Percentiles rank a stretch among this genome's conserved stretches.
phyloP scores from a whole-genome alignment of 2,329 filamentous ascomycete species.

The Verticillium dahliae region DNA sequence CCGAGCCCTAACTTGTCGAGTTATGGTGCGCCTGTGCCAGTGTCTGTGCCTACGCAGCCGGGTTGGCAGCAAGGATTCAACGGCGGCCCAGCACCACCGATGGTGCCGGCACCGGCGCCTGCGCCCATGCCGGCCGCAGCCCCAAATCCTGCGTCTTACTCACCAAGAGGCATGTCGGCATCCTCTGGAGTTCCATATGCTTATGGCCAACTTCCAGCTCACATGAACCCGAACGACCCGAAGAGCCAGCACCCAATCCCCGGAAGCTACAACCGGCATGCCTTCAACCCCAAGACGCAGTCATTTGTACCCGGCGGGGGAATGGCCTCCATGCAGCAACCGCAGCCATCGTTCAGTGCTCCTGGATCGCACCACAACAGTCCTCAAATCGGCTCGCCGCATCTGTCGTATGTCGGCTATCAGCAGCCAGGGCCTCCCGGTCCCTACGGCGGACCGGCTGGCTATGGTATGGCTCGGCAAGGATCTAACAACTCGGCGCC shows the following conservation, averaged over 20 bases:
- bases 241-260: slow-evolving; percentile 77
- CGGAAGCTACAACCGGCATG: slow-evolving; percentile 74
- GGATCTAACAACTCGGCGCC: slow-evolving; percentile 48
- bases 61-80: slow-evolving; percentile 30
- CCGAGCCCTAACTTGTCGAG: slow-evolving; percentile 24
- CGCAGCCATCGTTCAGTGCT: slow-evolving; percentile 40
- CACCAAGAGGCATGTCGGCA: slow-evolving; percentile 19
- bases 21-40: slow-evolving; percentile 26
- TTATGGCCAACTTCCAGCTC: slow-evolving; percentile 70
- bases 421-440: slow-evolving; percentile 38
- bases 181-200: slow-evolving; percentile 53
- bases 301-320: slow-evolving; percentile 68
- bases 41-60: slow-evolving; percentile 20
- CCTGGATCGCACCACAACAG: slow-evolving; percentile 45
- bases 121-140: slow-evolving; percentile 17
- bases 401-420: slow-evolving; percentile 42
- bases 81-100: slow-evolving; percentile 9
- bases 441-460: slow-evolving; percentile 34
- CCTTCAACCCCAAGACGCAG: slow-evolving; percentile 91
- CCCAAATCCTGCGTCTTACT: slow-evolving; percentile 17
- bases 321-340: slow-evolving; percentile 40
- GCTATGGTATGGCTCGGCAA: slow-evolving; percentile 51
- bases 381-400: slow-evolving; percentile 45
- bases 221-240: slow-evolving; percentile 63
- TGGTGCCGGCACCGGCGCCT: slow-evolving; percentile 17